These are phyloP conservation scores for Penicillium carneum DNA, from an alignment of 2,329 filamentous ascomycete genomes.

Conservation along the genomic window DNA sequence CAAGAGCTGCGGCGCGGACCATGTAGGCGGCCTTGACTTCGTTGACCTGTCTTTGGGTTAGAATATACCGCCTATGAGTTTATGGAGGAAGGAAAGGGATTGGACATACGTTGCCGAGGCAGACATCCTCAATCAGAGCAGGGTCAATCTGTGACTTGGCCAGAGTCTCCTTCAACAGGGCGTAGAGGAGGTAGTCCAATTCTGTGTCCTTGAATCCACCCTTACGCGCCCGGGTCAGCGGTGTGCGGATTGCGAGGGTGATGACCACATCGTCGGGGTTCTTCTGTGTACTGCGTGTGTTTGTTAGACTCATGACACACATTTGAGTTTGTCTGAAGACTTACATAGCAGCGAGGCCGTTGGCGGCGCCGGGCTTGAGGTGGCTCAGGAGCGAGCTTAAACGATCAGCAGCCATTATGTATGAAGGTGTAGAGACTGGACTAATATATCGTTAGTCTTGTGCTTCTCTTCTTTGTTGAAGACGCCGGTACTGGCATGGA, in stretches of 20 bases:
- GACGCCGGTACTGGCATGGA: not conserved
- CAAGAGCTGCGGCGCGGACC: slow-evolving; percentile 83
- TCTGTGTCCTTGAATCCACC: slow-evolving; percentile 94
- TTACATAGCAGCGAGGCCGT: slow-evolving; percentile 78
- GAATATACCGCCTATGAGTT: not conserved
- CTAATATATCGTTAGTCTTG: not conserved
- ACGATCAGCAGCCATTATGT: slow-evolving; percentile 79
- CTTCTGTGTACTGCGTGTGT: slow-evolving; percentile 76
- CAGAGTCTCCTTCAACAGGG: slow-evolving; percentile 77
- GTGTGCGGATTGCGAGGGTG: slow-evolving; percentile 87
- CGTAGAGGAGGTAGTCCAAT: slow-evolving; percentile 84
- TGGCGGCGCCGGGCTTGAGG: slow-evolving; percentile 72
- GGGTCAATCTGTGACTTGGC: slow-evolving; percentile 80
- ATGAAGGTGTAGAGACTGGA: slow-evolving; percentile 14
- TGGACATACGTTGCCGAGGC: slow-evolving; percentile 80
- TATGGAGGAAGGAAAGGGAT: not conserved
- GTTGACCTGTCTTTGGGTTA: slow-evolving; percentile 64
- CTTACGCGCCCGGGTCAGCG: slow-evolving; percentile 85
- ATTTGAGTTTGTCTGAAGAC: slow-evolving; percentile 42
- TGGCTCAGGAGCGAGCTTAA: slow-evolving; percentile 88
- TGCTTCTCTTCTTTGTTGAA: not conserved
- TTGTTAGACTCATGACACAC: slow-evolving; percentile 27
- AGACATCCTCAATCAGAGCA: slow-evolving; percentile 84
- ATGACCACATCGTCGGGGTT: slow-evolving; percentile 97
- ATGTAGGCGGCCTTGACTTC: slow-evolving; percentile 90